Conservation (phyloP, 2,329 filamentous ascomycete species). For the Xylaria sp. region DNA sequence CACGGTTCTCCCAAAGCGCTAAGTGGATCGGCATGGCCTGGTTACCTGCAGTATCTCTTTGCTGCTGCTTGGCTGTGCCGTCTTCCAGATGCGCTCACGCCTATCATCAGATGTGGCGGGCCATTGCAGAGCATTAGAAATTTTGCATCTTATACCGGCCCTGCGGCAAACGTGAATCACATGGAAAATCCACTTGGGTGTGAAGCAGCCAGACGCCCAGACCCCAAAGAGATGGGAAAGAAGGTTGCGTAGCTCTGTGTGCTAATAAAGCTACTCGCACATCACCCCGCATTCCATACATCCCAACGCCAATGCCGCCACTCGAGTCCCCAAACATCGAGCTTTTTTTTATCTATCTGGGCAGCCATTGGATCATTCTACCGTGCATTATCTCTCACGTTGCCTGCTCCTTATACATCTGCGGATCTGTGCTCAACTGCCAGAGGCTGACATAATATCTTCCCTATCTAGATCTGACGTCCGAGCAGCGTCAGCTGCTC, state of each 20-base stretch:
- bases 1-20: not conserved
- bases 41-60: not conserved
- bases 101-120: not conserved
- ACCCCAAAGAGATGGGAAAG: not conserved
- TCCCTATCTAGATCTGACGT: constrained; percentile 24
- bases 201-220: not conserved
- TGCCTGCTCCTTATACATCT: constrained; percentile 13
- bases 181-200: constrained; percentile 17
- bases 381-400: constrained; percentile 20
- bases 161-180: constrained; percentile 14
- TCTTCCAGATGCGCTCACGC: not conserved
- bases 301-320: constrained; percentile 19
- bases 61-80: not conserved
- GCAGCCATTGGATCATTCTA: constrained; percentile 21
- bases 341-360: constrained; percentile 9
- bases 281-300: constrained; percentile 30
- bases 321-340: constrained; percentile 13
- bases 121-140: not conserved
- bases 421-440: constrained; percentile 12
- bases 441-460: constrained; percentile 22
- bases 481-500: constrained; percentile 35
- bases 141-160: not conserved
- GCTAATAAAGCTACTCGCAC: constrained; percentile 16
- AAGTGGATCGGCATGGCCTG: constrained; percentile 8
- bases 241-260: constrained; percentile 3